Base-by-base conservation (phyloP, 192 early-diverging fungal species). In the Backusella liffmaniae region DNA sequence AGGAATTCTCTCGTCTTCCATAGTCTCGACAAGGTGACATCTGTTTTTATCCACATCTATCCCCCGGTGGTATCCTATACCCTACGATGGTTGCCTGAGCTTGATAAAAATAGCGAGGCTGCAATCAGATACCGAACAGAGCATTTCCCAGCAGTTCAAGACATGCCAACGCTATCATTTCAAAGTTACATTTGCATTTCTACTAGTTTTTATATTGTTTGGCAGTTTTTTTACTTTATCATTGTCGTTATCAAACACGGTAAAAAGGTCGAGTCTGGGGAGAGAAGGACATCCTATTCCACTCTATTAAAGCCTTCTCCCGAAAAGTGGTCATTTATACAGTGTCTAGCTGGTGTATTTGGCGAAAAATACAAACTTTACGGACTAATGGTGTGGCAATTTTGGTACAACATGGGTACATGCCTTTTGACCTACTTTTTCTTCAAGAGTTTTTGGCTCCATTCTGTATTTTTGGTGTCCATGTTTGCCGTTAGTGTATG, bases 11-110 rank as follows among this genome's bases (percentile, higher is more conserved):
- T 89, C 9, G 87, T 89, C 5, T 87, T 89, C 65, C 88, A 86
- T 76, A 89, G 88, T 9, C 53, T 92, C 46, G 91, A 92, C 76
- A 92, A 92, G 80, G 84, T 88, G 36, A 88, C 87, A 7, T 88
- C 87, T 5, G 83, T 92, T 15, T 84, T 84, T 51, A 88, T 92
- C 71, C 90, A 92, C 70, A 89, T 92, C 71, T 83, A 84, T 49
- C 90, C 90, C 5, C 81, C 88, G 5, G 78, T 92, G 29, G 79
- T 88, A 0, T 73, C 86, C 0, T 92, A 90, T 72, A 73, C 77
- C 10, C 73, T 90, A 36, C 86, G 91, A 26, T 92, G 91, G 91
- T 42, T 90, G 23, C 81, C 82, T 53, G 78, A 79, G 65, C 41
- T 79, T 26, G 67, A 70, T 18, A 67, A 32, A 23, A 42, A 70